phyloP scores from a whole-genome alignment of 2,329 filamentous ascomycete species.

The Dothistroma septosporum region DNA sequence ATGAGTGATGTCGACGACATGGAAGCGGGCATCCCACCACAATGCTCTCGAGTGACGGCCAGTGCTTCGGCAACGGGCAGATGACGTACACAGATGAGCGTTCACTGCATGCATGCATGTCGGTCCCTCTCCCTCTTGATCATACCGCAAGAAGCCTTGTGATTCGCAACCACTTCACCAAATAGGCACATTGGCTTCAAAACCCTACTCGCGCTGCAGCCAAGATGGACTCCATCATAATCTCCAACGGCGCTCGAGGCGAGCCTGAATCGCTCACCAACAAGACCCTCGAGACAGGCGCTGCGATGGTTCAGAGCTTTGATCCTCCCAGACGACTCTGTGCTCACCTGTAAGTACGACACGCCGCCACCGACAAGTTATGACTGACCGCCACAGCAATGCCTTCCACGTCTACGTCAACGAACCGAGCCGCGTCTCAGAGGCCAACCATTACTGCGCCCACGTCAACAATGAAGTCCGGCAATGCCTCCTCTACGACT shows the following conservation, averaged over 20 bases:
- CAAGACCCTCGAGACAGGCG: slow-evolving; percentile 58
- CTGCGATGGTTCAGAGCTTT: slow-evolving; percentile 61
- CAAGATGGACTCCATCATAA: slow-evolving; percentile 33
- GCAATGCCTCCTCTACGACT: slow-evolving; percentile 83
- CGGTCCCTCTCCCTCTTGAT: not conserved
- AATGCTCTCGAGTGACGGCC: not conserved
- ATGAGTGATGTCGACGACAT: not conserved
- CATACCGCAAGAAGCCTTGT: no score
- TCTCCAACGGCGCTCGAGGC: slow-evolving; percentile 64
- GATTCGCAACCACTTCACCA: no score
- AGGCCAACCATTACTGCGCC: slow-evolving; percentile 80
- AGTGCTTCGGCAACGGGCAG: not conserved
- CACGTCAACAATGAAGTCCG: slow-evolving; percentile 74
- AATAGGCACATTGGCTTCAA: not conserved
- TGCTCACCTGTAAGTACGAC: slow-evolving; percentile 56
- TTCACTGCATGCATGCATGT: not conserved
- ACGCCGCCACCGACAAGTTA: not conserved
- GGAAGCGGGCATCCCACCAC: not conserved
- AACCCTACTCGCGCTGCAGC: not conserved
- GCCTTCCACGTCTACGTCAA: slow-evolving; percentile 82
- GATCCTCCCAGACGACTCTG: slow-evolving; percentile 68
- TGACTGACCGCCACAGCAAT: slow-evolving; percentile 44
- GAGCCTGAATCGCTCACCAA: slow-evolving; percentile 55
- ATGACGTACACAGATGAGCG: slow-evolving; percentile 3
- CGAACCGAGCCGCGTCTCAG: slow-evolving; percentile 63